These are phyloP conservation scores for Paspalum vaginatum DNA, from an alignment of 176 grass and related monocot genomes.

Conservation along the genomic window DNA sequence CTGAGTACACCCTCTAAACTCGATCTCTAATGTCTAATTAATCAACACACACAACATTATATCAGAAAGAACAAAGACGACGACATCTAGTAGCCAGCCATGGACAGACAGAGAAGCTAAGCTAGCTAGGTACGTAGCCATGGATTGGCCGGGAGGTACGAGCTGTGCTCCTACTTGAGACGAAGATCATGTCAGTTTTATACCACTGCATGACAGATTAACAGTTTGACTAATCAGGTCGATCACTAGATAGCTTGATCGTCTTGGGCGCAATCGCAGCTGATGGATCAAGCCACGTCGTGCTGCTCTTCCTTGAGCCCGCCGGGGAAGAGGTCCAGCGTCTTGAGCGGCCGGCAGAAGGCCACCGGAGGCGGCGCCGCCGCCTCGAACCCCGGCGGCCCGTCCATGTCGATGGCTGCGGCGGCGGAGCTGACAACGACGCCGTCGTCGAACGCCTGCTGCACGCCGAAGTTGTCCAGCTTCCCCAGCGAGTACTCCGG, in stretches of 20 bases:
- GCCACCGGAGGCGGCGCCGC: slow-evolving; percentile 16
- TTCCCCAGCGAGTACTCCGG: slow-evolving; percentile 50
- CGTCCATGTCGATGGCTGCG: neutral
- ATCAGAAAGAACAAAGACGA: neutral
- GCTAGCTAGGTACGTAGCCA: neutral
- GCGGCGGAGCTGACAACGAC: neutral
- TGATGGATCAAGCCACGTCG: slow-evolving; percentile 38
- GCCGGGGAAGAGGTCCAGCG: slow-evolving; percentile 91
- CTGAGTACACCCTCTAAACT: neutral
- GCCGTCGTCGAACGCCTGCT: slow-evolving; percentile 6
- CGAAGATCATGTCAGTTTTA: neutral
- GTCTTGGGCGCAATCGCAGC: neutral
- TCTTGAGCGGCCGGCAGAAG: slow-evolving; percentile 70
- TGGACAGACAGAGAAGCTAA: neutral
- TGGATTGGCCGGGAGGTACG: neutral
- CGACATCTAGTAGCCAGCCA: neutral
- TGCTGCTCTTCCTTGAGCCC: slow-evolving; percentile 67
- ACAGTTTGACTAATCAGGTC: neutral
- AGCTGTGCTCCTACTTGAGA: neutral
- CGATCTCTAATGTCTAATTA: neutral
- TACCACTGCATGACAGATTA: neutral
- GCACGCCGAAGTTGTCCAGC: slow-evolving; percentile 50
- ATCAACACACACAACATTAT: neutral
- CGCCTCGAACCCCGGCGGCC: slow-evolving; percentile 15
- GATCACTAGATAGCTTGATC: too few species aligned